Evolutionary conservation across 179 eudicot species (phyloP).

Genomic region (Beta lomatogona): DNA sequence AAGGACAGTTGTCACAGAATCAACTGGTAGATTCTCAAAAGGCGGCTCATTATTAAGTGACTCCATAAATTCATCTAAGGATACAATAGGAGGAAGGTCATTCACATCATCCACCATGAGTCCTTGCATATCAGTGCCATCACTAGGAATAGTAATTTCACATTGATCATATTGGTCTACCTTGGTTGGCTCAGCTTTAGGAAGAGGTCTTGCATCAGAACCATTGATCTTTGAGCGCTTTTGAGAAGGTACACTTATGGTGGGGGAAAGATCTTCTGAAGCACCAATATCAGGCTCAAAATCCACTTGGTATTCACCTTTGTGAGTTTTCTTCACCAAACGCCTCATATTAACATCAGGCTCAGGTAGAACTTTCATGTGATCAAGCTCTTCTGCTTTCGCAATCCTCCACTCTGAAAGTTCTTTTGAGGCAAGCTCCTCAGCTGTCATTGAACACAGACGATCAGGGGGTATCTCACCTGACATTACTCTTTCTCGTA

Average conservation of each 20-base stretch:
- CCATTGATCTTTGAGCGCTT: conserved; percentile 33
- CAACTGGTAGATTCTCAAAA: conserved; percentile 65
- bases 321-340: conserved; percentile 95
- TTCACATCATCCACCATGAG: conserved; percentile 81
- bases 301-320: conserved; percentile 94
- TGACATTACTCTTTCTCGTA: conserved; percentile 84
- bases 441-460: conserved; percentile 90
- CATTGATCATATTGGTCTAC: conserved; percentile 42
- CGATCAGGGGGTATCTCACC: conserved; percentile 82
- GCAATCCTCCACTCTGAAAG: conserved; percentile 97
- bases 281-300: conserved; percentile 60
- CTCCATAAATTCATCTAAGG: conserved; percentile 95
- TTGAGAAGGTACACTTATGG: conserved; percentile 34
- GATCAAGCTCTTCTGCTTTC: conserved; percentile 83
- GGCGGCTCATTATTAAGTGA: conserved; percentile 94
- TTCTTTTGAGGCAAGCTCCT: conserved; percentile 97
- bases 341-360: conserved; percentile 75
- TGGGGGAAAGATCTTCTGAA: conserved; percentile 56
- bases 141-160: conserved; percentile 74
- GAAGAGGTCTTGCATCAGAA: conserved; percentile 22
- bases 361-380: conserved; percentile 86
- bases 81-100: conserved; percentile 95
- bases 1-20: conserved; percentile 36
- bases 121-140: conserved; percentile 91
- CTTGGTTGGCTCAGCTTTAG: conserved; percentile 32